Evolutionary conservation across 176 grass and related monocot species (phyloP).

Genomic region (Carex myosuroides): DNA sequence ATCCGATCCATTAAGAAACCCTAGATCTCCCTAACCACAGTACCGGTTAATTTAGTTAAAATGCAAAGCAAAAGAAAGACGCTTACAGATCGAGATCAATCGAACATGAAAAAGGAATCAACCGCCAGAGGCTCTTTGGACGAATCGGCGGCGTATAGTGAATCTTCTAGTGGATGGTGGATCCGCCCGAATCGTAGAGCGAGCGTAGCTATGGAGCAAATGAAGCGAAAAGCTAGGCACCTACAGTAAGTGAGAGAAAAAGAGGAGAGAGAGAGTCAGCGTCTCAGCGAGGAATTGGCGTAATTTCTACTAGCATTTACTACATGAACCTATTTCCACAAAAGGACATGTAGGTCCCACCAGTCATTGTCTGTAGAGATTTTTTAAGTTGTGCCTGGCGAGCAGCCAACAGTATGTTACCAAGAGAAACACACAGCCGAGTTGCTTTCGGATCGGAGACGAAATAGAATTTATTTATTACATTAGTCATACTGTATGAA

Average conservation of each 20-base stretch:
- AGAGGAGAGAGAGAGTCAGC: not conserved
- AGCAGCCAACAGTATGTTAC: not conserved
- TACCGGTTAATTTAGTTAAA: not conserved
- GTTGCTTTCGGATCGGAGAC: conserved; percentile 17
- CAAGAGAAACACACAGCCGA: conserved; percentile 12
- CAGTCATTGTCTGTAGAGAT: not conserved
- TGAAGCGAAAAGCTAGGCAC: conserved; percentile 7
- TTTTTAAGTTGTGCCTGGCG: not conserved
- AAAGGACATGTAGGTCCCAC: not conserved
- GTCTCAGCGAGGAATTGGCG: not conserved
- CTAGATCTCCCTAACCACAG: conserved; percentile 8
- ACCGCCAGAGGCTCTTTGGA: not conserved
- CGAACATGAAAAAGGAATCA: not conserved
- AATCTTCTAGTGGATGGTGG: not conserved
- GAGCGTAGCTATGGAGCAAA: conserved; percentile 18
- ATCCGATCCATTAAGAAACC: conserved; percentile 10
- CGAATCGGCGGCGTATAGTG: not conserved
- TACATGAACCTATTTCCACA: not conserved
- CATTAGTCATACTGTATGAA: not conserved
- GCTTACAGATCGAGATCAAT: conserved; percentile 15
- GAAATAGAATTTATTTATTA: not conserved
- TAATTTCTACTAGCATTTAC: not conserved
- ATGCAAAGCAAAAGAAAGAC: not conserved
- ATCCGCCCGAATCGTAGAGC: conserved; percentile 3
- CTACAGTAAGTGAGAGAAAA: not conserved